Base-by-base conservation (phyloP, 2,329 filamentous ascomycete species). In the Teratosphaeria gauchensis region DNA sequence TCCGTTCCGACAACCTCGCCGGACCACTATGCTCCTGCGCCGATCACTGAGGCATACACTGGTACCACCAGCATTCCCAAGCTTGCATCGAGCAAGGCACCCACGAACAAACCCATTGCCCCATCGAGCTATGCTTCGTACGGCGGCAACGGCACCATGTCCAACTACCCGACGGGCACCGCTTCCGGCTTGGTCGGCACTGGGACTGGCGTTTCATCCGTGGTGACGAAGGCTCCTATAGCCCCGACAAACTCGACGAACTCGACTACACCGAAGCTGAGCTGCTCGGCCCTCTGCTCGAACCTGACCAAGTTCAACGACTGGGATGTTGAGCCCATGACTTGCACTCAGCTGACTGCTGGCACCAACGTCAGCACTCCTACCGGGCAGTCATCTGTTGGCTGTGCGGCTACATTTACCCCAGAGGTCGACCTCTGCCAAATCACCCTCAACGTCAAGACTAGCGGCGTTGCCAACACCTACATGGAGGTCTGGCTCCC, bases 401-500 rank as follows among this genome's bases (percentile, higher is more conserved):
- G 58, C 42, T 70, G 68, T 58, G 68, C 61, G 35, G 54, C 64
- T 38, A 61, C 62, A 6, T 61, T 66, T 56, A 63, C 61, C 14
- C 63, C 68, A n/a, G 46, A 59, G 9, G 63, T 69, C 48, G 73
- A 76, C 59, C 63, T 76, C 12, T 77, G 75, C 63, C 73, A 75
- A 32, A 66, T 77, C 32, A 69, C 70, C 3, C 65, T 77, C 21
- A 71, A 70, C 53, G 70, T 77, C n/a, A 64, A 71, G 4, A 77
- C 75, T 7, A 74, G 73, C 33, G 66, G 69, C 53, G 66, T 70
- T 21, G 75, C 73, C 4, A 69, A 73, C 19, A 71, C 75, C 55
- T 75, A 71, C 55, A 73, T 76, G 70, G 76, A 78, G 65, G 74
- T 76, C 24, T 78, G 75, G 75, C 65, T 78, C 11, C 76, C 76